A percentile compares a stretch with the other conserved stretches of the same genome.
Conservation (phyloP, 805 yeast genomes). For the Saccharomycopsis javanensis region DNA sequence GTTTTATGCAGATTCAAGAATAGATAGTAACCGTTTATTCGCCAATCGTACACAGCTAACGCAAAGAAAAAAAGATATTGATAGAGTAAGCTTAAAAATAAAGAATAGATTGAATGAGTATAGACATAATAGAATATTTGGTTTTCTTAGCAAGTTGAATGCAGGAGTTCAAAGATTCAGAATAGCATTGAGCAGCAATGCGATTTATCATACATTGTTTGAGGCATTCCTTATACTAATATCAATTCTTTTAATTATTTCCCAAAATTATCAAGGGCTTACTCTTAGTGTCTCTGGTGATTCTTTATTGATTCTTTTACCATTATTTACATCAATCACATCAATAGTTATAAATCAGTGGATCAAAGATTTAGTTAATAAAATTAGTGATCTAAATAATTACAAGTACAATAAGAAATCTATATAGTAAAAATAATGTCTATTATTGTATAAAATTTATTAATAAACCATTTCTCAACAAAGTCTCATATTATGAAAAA, state of each 20-base stretch:
- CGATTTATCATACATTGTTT: not conserved
- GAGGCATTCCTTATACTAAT: not conserved
- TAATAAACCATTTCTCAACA: too few relatives aligned
- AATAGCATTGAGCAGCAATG: not conserved
- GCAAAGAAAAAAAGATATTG: not conserved
- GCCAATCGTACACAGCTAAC: not conserved
- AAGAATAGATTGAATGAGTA: not conserved
- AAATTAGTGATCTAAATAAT: slow-evolving; percentile 4
- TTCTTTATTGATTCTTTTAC: slow-evolving; percentile 4
- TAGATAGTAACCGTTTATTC: not conserved
- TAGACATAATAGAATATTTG: not conserved
- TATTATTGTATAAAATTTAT: too few relatives aligned
- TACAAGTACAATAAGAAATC: slow-evolving; percentile 9
- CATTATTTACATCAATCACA: slow-evolving; percentile 10
- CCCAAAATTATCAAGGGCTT: not conserved
- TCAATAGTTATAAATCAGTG: slow-evolving; percentile 7
- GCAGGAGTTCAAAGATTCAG: not conserved
- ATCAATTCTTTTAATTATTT: not conserved
- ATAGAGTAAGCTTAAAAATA: not conserved
- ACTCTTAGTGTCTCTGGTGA: not conserved
- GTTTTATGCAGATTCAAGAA: too few relatives aligned
- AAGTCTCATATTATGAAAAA: too few relatives aligned
- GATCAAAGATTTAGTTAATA: slow-evolving; percentile 1
- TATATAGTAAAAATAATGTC: not conserved
- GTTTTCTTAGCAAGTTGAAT: not conserved